phyloP scores from a whole-genome alignment of 192 early-diverging fungal genomes.

The Coemansia sp. region DNA sequence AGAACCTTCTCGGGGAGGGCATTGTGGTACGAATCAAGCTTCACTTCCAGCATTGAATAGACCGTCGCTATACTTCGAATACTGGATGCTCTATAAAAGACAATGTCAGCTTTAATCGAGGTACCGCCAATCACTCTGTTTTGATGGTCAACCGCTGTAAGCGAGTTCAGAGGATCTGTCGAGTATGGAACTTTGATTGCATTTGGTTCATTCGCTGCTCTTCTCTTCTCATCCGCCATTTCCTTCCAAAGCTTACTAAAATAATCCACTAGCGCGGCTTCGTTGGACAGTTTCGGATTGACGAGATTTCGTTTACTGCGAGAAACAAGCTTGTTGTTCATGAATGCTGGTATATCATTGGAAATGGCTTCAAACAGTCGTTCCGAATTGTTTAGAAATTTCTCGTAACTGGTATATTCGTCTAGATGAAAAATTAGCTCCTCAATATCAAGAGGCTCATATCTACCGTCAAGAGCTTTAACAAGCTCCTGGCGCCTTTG shows the following conservation, averaged over 20 bases:
- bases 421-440: too few relatives aligned
- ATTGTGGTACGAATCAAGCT: neutral
- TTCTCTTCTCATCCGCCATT: neutral
- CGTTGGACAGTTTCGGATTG: neutral
- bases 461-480: too few relatives aligned
- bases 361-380: too few relatives aligned
- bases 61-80: neutral
- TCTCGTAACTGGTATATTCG: too few relatives aligned
- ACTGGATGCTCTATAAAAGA: neutral
- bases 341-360: neutral
- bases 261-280: neutral
- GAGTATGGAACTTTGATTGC: too few relatives aligned
- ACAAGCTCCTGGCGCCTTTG: too few relatives aligned
- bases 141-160: neutral
- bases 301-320: neutral
- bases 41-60: conserved; percentile 7
- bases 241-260: neutral
- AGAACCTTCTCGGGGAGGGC: neutral
- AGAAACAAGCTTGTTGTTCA: neutral
- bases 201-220: neutral
- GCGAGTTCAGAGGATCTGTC: neutral
- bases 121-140: neutral
- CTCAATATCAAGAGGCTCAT: too few relatives aligned
- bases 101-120: neutral
- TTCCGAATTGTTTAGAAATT: too few relatives aligned